Base-by-base conservation (phyloP, 768 basidiomycete genomes). In the Candolleomyces efflorescens region DNA sequence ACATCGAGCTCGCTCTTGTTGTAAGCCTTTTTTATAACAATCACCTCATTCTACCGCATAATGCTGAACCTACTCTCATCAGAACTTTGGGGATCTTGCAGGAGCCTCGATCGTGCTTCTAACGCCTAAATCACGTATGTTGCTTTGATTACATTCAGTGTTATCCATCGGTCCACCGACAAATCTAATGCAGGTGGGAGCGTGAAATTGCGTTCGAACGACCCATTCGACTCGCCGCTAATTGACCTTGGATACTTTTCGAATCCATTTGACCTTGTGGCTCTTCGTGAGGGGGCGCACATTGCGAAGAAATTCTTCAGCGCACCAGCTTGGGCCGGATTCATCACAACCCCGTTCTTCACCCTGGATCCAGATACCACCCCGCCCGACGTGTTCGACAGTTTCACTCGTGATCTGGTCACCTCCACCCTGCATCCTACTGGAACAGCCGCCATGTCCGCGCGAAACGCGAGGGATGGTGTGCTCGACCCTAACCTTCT, bases 401-500 rank as follows among this genome's bases (percentile, higher is more conserved):
- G 46, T 13, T 64, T 58, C 53, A 54, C 63, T 48, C 59, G 60
- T 5, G 51, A 58, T 23, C 46, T 41, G 10, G 49, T 61, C 2
- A 39, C 22, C 0, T 53, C 63, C 3, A 59, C 63, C 37, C 59
- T 59, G 50, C 68, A 69, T 54, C 54, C 61, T 10, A 53, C 63
- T 27, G 68, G 65, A 27, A 65, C 63, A 13, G 62, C 63, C 13
- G 53, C 58, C 10, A 69, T 68, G 68, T 67, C 65, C 17, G 39
- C 64, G 2, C 56, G 57, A 53, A 61, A 58, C 17, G 63, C 64
- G 1, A 22, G 41, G n/a, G 46, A 58, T 24, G 70, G 69, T 37
- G 70, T 71, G n/a, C 62, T 68, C 7, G 63, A 70, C 58, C 69
- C 69, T 11, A 64, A 70, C 51, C 56, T 71, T 7, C 59, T 41